Conservation (phyloP, 2,329 filamentous ascomycete species). For the Gremmenia infestans region DNA sequence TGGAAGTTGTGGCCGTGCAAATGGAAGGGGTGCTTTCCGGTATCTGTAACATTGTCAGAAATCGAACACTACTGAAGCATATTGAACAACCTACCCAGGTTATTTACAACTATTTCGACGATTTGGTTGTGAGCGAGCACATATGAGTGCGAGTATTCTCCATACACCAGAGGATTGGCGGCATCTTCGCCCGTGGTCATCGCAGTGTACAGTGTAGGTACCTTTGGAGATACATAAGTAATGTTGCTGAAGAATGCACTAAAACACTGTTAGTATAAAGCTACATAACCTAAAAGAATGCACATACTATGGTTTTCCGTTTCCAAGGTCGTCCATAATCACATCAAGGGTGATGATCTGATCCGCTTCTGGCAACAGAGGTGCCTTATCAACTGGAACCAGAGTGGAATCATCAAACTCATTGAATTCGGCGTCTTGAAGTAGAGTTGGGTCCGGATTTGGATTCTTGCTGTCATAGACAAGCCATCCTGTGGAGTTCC, state of each 20-base stretch:
- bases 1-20: constrained; percentile 76
- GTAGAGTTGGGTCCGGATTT: constrained; percentile 45
- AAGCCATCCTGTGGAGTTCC: constrained; percentile 62
- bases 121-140: constrained; percentile 64
- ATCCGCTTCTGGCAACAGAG: constrained; percentile 56
- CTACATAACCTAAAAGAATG: neutral
- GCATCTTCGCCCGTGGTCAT: constrained; percentile 49
- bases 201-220: constrained; percentile 64
- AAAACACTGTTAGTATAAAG: neutral
- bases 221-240: constrained; percentile 59
- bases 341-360: constrained; percentile 59
- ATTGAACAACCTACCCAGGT: constrained; percentile 38
- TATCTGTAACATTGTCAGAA: constrained; percentile 39
- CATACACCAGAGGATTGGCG: constrained; percentile 58
- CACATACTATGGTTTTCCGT: constrained; percentile 60
- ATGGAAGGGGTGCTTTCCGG: constrained; percentile 67
- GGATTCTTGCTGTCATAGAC: constrained; percentile 47
- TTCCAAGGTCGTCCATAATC: constrained; percentile 60
- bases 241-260: constrained; percentile 56
- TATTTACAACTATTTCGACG: constrained; percentile 74
- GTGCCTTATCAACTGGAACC: constrained; percentile 61
- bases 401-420: constrained; percentile 71
- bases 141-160: constrained; percentile 59
- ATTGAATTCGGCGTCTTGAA: constrained; percentile 51
- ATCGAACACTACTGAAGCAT: neutral